Conservation (phyloP, 495 filamentous ascomycete species). For the Cenococcum geophilum region DNA sequence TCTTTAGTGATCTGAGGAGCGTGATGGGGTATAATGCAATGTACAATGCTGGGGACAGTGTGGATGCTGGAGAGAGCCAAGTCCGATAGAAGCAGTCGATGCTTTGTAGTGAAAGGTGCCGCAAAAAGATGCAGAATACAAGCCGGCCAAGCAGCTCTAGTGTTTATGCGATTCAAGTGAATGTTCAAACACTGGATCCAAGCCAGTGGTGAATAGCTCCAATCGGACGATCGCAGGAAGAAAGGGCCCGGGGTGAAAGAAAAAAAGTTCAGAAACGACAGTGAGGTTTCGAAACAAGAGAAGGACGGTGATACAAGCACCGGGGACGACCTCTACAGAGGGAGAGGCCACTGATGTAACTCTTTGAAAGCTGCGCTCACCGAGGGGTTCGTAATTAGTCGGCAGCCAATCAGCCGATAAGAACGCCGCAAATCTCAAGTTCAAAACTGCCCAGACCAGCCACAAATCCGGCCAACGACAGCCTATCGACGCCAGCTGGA, state of each 20-base stretch:
- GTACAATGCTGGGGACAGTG: not conserved
- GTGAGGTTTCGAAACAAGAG: conserved; percentile 7
- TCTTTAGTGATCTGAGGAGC: not conserved
- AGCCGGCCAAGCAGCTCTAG: not conserved
- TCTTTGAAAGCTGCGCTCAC: conserved; percentile 1
- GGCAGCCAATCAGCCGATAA: not conserved
- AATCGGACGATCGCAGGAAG: not conserved
- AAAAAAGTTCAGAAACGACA: conserved; percentile 1
- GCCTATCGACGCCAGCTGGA: conserved; percentile 1
- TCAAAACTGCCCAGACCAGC: not conserved
- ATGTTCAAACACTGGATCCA: not conserved
- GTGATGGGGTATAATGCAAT: conserved; percentile 2
- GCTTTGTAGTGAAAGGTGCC: not conserved
- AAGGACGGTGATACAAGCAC: not conserved
- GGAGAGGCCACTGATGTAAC: not conserved
- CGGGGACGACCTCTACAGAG: not conserved
- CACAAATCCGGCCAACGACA: not conserved
- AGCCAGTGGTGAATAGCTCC: not conserved
- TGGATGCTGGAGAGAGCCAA: not conserved
- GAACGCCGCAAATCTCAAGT: not conserved
- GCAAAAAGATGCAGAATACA: not conserved
- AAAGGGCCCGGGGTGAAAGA: conserved; percentile 1
- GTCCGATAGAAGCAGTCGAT: not conserved
- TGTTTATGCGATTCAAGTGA: not conserved
- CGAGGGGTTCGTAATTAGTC: not conserved